Conservation (phyloP, 495 filamentous ascomycete species). For the Immersiella caudata region DNA sequence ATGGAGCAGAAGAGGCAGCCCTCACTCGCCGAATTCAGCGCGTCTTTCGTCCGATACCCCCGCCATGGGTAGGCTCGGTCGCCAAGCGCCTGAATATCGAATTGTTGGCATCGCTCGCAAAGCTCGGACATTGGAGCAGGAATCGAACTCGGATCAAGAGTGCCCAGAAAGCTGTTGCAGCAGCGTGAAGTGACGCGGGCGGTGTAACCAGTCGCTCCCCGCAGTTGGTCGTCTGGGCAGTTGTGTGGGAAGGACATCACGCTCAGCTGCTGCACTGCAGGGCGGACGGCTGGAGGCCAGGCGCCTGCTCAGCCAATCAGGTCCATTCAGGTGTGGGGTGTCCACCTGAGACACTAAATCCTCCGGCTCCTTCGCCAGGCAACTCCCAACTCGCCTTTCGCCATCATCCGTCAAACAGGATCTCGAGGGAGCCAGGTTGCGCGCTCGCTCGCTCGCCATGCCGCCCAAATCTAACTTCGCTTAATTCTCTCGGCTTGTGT, state of each 20-base stretch:
- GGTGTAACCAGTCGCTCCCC: background rate
- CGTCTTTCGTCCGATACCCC: background rate
- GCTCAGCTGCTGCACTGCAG: background rate
- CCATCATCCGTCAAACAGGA: background rate
- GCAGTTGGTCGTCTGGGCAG: background rate
- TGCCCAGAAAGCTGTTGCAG: background rate
- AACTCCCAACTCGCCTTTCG: background rate
- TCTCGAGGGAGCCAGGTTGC: background rate
- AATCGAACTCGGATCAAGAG: background rate
- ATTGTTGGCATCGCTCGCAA: slow-evolving; percentile 5
- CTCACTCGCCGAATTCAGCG: background rate
- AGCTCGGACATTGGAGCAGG: background rate
- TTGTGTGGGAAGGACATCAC: too few relatives aligned
- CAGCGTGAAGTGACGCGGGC: background rate
- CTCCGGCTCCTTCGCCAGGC: background rate
- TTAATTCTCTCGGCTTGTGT: too few relatives aligned
- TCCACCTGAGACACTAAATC: background rate
- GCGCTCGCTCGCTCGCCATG: background rate
- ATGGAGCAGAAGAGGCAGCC: background rate
- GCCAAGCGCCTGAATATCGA: background rate
- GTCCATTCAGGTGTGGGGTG: too few relatives aligned
- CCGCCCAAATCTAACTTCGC: too few relatives aligned
- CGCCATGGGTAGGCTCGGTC: slow-evolving; percentile 4
- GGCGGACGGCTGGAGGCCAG: background rate
- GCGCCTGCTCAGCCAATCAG: too few relatives aligned